Evolutionary conservation across 2,329 filamentous ascomycete species (phyloP).

Genomic region (Exophiala bonariae): DNA sequence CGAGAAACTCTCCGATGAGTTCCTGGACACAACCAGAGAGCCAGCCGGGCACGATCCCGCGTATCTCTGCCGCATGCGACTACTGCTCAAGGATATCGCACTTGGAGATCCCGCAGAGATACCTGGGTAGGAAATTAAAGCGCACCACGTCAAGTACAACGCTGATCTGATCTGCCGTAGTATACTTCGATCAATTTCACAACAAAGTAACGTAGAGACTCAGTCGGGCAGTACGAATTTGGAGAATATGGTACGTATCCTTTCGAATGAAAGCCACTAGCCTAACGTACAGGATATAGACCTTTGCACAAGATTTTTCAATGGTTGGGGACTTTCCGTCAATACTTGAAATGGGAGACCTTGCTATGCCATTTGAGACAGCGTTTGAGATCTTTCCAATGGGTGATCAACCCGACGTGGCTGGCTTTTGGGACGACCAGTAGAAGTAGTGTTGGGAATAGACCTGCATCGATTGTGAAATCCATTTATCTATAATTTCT

Average conservation of each 20-base stretch:
- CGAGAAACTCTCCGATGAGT: slow-evolving; percentile 21
- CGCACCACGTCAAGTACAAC: not conserved
- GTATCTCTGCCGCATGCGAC: slow-evolving; percentile 4
- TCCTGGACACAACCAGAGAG: slow-evolving; percentile 14
- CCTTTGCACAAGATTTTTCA: slow-evolving; percentile 1
- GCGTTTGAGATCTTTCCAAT: slow-evolving; percentile 21
- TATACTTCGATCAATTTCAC: slow-evolving; percentile 1
- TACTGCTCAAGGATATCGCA: slow-evolving; percentile 20
- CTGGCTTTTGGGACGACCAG: slow-evolving; percentile 17
- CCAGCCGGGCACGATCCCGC: slow-evolving; percentile 1
- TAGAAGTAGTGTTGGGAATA: no score
- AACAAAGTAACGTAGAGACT: not conserved
- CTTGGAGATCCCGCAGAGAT: slow-evolving; percentile 26
- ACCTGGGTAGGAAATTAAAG: slow-evolving; percentile 11
- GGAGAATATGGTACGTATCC: not conserved
- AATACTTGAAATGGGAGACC: slow-evolving; percentile 21
- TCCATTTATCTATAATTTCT: no score
- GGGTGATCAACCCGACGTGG: slow-evolving; percentile 17
- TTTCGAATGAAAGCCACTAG: not conserved
- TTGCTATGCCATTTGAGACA: slow-evolving; percentile 22
- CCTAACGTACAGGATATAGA: not conserved
- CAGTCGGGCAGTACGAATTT: not conserved
- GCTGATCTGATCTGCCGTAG: not conserved
- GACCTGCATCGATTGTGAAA: no score
- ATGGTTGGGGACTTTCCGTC: slow-evolving; percentile 21